These are phyloP conservation scores for Trametes villosa DNA, from an alignment of 768 basidiomycete species.

Conservation along the genomic window DNA sequence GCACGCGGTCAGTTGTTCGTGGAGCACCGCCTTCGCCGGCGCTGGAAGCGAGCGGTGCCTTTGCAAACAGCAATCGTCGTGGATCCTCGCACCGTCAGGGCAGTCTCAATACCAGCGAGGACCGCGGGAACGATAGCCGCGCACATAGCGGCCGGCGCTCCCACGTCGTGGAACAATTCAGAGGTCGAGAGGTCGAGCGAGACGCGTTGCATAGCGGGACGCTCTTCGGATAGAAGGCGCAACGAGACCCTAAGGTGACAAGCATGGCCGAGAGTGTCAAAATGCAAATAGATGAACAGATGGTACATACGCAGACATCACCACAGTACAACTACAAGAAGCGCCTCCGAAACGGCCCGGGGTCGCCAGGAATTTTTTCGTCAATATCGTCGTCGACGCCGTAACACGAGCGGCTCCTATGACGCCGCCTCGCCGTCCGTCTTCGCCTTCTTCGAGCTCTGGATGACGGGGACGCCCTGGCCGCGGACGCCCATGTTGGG, in stretches of 20 bases:
- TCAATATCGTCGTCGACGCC: background rate
- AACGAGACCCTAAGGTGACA: background rate
- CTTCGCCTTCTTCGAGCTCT: conserved; percentile 46
- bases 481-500: conserved; percentile 70
- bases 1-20: too few relatives aligned
- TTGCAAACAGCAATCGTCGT: background rate
- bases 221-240: too few relatives aligned
- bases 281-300: background rate
- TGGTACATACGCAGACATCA: conserved; percentile 7
- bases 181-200: too few relatives aligned
- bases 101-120: background rate
- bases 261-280: background rate
- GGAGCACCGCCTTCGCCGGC: background rate
- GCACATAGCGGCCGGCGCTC: background rate
- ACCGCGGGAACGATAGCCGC: background rate
- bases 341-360: background rate
- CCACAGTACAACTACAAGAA: conserved; percentile 12
- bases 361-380: background rate
- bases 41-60: background rate
- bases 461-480: conserved; percentile 54
- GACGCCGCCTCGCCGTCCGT: conserved; percentile 37
- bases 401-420: background rate
- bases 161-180: too few relatives aligned
- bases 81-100: background rate
- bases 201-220: too few relatives aligned